Conservation (phyloP, 768 basidiomycete species). For the Baorangia bicolor region DNA sequence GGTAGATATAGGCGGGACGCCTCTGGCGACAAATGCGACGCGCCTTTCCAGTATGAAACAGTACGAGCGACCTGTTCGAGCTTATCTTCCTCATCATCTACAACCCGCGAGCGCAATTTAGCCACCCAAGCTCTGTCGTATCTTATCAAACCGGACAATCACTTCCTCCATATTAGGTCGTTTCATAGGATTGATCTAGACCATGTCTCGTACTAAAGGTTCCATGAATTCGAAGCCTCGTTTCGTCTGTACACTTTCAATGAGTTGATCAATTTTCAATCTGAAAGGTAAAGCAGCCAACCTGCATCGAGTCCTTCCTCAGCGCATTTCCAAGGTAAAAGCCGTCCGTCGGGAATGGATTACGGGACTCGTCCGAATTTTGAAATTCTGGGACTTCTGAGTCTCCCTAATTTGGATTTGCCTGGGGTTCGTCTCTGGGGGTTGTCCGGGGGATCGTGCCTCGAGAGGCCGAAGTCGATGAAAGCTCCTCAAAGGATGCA, state of each 20-base stretch:
- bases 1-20: slow-evolving; percentile 17
- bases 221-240: slow-evolving; percentile 30
- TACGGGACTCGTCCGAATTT: slow-evolving; percentile 10
- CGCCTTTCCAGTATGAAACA: slow-evolving; percentile 17
- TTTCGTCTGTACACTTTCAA: background rate
- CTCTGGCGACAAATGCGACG: slow-evolving; percentile 8
- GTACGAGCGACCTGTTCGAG: background rate
- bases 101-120: no score
- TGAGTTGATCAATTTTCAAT: background rate
- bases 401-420: slow-evolving; percentile 36
- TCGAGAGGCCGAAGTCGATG: slow-evolving; percentile 35
- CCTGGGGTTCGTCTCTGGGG: slow-evolving; percentile 24
- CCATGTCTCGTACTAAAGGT: slow-evolving; percentile 35
- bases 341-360: slow-evolving; percentile 43
- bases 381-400: slow-evolving; percentile 39
- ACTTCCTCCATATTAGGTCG: slow-evolving; percentile 38
- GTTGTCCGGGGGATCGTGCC: slow-evolving; percentile 28
- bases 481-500: no score
- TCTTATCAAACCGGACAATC: slow-evolving; percentile 25
- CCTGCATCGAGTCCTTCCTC: slow-evolving; percentile 29
- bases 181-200: slow-evolving; percentile 30
- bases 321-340: slow-evolving; percentile 42
- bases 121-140: slow-evolving; percentile 18
- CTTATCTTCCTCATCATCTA: background rate
- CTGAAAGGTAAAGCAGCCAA: slow-evolving; percentile 9